A percentile compares a stretch with the other conserved stretches of the same genome.
These are phyloP conservation scores for Penicillium thymicola DNA, from an alignment of 2,329 filamentous ascomycete genomes.

Conservation along the genomic window DNA sequence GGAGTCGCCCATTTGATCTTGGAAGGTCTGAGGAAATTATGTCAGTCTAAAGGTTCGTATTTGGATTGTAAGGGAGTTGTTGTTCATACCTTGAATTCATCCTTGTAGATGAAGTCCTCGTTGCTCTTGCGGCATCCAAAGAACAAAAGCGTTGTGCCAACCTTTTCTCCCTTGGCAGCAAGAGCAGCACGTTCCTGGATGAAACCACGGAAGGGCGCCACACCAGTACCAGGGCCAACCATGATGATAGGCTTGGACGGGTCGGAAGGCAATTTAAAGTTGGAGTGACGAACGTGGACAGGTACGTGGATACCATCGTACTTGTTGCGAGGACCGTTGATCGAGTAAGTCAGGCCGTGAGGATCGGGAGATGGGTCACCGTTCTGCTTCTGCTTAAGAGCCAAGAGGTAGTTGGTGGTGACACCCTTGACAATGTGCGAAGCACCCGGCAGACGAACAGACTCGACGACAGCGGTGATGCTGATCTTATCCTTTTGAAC, in stretches of 20 bases:
- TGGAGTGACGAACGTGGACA: slow-evolving; percentile 94
- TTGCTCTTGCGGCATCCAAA: slow-evolving; percentile 83
- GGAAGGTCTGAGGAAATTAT: slow-evolving; percentile 63
- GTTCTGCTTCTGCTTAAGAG: slow-evolving; percentile 95
- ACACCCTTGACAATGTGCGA: slow-evolving; percentile 84
- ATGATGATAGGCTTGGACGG: slow-evolving; percentile 92
- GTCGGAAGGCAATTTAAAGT: slow-evolving; percentile 98
- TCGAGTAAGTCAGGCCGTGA: slow-evolving; percentile 80
- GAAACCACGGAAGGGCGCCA: slow-evolving; percentile 93
- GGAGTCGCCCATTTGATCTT: slow-evolving; percentile 77
- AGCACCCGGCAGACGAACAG: slow-evolving; percentile 71
- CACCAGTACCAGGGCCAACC: slow-evolving; percentile 93
- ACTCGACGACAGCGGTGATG: slow-evolving; percentile 92
- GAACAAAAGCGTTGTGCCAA: slow-evolving; percentile 87
- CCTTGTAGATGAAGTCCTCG: slow-evolving; percentile 91
- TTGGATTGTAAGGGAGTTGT: not conserved
- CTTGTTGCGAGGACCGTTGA: slow-evolving; percentile 89
- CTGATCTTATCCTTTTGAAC: slow-evolving; percentile 94
- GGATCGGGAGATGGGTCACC: slow-evolving; percentile 76
- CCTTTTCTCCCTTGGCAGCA: slow-evolving; percentile 72
- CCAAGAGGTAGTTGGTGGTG: slow-evolving; percentile 92
- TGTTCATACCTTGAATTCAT: slow-evolving; percentile 82
- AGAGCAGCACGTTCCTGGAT: slow-evolving; percentile 88
- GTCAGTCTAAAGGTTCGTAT: slow-evolving; percentile 23
- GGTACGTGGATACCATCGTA: slow-evolving; percentile 95